Percentiles rank a stretch among this genome's conserved stretches.
These are phyloP conservation scores for Nicotiana rustica DNA, from an alignment of 305 asterid genomes.

Conservation along the genomic window DNA sequence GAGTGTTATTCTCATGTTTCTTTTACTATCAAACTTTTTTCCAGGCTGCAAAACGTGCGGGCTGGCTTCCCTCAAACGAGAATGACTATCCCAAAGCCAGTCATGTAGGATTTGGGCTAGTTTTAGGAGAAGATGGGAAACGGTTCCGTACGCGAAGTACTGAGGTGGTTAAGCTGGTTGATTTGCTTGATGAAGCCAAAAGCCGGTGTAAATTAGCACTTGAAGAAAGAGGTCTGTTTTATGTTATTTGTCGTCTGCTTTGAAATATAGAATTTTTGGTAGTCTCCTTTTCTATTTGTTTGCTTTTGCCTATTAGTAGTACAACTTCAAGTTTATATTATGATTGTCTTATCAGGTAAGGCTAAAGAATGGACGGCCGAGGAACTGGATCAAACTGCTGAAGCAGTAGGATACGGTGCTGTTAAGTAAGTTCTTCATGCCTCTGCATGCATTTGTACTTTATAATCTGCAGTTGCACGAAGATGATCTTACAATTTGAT, in stretches of 20 bases:
- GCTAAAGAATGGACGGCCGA: constrained; percentile 73
- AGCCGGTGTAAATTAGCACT: constrained; percentile 72
- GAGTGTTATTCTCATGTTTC: neutral
- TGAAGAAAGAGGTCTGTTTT: constrained; percentile 70
- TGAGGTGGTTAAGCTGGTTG: constrained; percentile 88
- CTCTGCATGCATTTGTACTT: too few species aligned
- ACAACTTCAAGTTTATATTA: neutral
- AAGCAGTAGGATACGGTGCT: constrained; percentile 97
- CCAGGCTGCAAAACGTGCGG: constrained; percentile 90
- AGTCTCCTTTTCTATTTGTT: too few species aligned
- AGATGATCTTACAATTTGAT: too few species aligned
- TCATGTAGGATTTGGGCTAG: constrained; percentile 93
- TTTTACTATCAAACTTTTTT: constrained; percentile 28
- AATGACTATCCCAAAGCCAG: constrained; percentile 72
- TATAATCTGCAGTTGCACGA: too few species aligned
- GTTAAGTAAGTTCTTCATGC: constrained; percentile 67
- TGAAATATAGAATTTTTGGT: too few species aligned
- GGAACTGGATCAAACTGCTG: constrained; percentile 92
- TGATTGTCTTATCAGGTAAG: constrained; percentile 61
- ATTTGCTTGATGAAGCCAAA: constrained; percentile 93
- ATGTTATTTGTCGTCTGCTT: neutral
- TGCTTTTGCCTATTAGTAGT: too few species aligned
- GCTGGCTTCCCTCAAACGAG: constrained; percentile 87
- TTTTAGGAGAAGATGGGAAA: constrained; percentile 91
- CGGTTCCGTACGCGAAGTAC: constrained; percentile 88